Base-by-base conservation (phyloP, 1,284 basidiomycete genomes). In the Microbotryomycetes sp. region DNA sequence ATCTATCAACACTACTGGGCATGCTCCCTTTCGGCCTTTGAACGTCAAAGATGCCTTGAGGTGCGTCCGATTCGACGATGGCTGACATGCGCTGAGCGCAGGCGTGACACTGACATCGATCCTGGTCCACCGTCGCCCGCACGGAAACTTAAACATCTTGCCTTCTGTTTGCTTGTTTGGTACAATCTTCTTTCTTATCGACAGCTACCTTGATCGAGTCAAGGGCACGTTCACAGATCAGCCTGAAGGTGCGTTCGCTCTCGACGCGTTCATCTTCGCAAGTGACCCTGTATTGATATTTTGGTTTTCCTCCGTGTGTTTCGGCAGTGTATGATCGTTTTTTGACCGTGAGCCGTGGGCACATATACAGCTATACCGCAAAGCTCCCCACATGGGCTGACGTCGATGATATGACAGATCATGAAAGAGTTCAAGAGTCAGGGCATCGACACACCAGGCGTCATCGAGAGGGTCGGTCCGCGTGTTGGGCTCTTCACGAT, bases 381-480 rank as follows among this genome's bases (percentile, higher is more conserved):
- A 6, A 22, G 23, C 14, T 2, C 6, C 46, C n/a, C 23, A 23
- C 0, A 2, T 12, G n/a, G 6, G 7, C 23, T 6, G n/a, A 7
- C 6, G 25, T 14, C 42, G 36, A 23, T 49, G 14, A 16, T 25
- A 29, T 26, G 22, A 16, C 53, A 50, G 28, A 70, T 70, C 64
- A 70, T 70, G 70, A 97, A 97, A 79, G 93, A 98, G 76, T 96
- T 96, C 77, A 96, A 96, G 79, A 87, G 87, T 72, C 88, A 93
- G 77, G 82, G 92, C 60, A 97, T 98, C 76, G 94, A 98, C 80
- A 98, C 96, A 0, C 96, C 94, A 1, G 94, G 93, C 64, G 96
- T 98, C 71, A 99, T 99, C 74, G 86, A 93, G 72, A 88, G 94
- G 58, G 67, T 60, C 2, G 36, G 62, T 51, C 23, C 23, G n/a